Conservation (phyloP, 2,329 filamentous ascomycete genomes). For the Epichloe sibirici region DNA sequence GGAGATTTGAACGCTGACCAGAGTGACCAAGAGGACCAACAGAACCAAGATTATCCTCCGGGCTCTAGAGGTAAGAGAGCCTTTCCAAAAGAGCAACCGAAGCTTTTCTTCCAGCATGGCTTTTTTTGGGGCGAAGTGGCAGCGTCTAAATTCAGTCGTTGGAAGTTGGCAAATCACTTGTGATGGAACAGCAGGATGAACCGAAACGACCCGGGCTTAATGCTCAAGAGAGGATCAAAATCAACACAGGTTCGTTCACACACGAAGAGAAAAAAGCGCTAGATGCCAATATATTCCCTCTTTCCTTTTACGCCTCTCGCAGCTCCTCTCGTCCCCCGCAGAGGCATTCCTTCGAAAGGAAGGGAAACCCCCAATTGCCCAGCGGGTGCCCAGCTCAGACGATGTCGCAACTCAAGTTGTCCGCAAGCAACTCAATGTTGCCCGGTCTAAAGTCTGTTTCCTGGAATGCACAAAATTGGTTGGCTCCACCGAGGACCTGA, state of each 20-base stretch:
- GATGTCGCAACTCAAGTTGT: background rate
- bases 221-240: background rate
- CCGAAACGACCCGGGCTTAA: background rate
- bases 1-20: background rate
- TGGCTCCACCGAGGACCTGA: background rate
- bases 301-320: no score
- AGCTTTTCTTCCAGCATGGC: slow-evolving; percentile 1
- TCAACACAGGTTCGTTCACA: no score
- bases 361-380: no score
- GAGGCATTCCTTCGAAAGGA: no score
- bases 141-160: background rate
- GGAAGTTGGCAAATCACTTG: background rate
- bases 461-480: background rate
- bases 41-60: background rate
- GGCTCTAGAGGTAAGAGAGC: background rate
- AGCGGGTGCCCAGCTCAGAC: background rate
- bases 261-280: no score
- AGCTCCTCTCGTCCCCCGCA: no score
- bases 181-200: background rate
- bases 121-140: background rate
- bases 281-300: no score
- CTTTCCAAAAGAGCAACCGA: background rate
- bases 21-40: background rate
- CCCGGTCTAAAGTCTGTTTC: background rate
- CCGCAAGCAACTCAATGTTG: background rate